phyloP scores from a whole-genome alignment of 202 grass and related monocot species.

The Carex arenaria region DNA sequence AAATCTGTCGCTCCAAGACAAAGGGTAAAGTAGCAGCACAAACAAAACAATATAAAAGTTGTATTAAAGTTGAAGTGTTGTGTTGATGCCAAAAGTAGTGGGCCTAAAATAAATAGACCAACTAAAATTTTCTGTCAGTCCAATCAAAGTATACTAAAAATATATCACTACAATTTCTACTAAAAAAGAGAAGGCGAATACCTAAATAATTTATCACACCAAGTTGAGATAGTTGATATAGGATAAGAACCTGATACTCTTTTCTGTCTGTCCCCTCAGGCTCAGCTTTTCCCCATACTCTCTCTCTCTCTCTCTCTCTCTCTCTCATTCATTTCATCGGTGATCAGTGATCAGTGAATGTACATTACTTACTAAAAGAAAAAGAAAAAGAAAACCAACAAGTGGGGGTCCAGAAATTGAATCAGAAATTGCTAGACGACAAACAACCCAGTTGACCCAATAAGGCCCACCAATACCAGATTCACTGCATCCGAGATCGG shows the following conservation, averaged over 20 bases:
- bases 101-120: constrained; percentile 9
- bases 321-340: too few relatives aligned
- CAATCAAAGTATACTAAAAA: neutral
- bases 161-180: constrained; percentile 2
- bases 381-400: constrained; percentile 10
- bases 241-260: constrained; percentile 21
- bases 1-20: neutral
- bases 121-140: neutral
- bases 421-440: neutral
- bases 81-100: neutral
- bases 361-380: too few relatives aligned
- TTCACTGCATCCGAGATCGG: constrained; percentile 14
- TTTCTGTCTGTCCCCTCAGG: neutral
- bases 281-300: neutral
- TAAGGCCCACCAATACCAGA: constrained; percentile 18
- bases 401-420: neutral
- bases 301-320: too few relatives aligned
- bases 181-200: neutral
- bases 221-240: constrained; percentile 15
- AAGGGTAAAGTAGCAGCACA: neutral
- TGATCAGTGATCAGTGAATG: neutral
- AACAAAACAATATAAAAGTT: neutral
- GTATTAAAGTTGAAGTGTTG: neutral
- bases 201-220: constrained; percentile 8
- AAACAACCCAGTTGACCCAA: constrained; percentile 11